Conservation (phyloP, 257 asterid species). For the Verbena officinalis region DNA sequence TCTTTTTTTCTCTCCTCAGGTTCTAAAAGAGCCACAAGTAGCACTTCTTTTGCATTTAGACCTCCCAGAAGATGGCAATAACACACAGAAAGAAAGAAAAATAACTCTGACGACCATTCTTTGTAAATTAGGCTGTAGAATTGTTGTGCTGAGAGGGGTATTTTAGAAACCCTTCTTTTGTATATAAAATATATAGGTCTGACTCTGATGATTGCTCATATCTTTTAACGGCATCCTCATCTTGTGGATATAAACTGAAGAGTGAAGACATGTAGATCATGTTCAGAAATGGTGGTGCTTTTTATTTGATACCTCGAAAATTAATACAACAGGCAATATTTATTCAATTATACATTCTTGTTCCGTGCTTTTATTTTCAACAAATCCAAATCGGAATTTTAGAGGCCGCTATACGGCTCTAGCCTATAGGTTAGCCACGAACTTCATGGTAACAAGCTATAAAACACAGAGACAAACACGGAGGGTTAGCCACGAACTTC, state of each 20-base stretch:
- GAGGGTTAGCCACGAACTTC: neutral
- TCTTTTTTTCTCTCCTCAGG: constrained; percentile 52
- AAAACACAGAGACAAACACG: too few relatives aligned
- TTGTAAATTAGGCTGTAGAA: constrained; percentile 38
- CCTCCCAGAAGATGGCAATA: constrained; percentile 59
- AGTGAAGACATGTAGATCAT: constrained; percentile 18
- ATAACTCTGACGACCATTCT: neutral
- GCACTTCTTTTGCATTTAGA: constrained; percentile 56
- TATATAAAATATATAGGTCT: constrained; percentile 31
- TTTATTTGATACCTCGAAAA: constrained; percentile 16
- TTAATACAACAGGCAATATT: constrained; percentile 15
- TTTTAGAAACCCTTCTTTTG: constrained; percentile 9
- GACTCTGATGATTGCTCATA: constrained; percentile 16
- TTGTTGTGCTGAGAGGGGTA: constrained; percentile 30
- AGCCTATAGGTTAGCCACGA: neutral
- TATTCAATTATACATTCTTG: constrained; percentile 11
- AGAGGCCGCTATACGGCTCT: neutral
- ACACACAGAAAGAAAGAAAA: constrained; percentile 4
- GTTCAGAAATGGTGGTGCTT: constrained; percentile 14
- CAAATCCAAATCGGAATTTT: neutral
- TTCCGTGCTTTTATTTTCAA: neutral
- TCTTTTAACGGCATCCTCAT: constrained; percentile 23
- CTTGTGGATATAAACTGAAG: constrained; percentile 20
- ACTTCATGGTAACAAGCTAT: too few relatives aligned
- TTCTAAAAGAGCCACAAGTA: constrained; percentile 43